Percentiles rank a stretch among this genome's conserved stretches.
These are phyloP conservation scores for Coemansia sp. DNA, from an alignment of 192 early-diverging fungal genomes.

Conservation along the genomic window DNA sequence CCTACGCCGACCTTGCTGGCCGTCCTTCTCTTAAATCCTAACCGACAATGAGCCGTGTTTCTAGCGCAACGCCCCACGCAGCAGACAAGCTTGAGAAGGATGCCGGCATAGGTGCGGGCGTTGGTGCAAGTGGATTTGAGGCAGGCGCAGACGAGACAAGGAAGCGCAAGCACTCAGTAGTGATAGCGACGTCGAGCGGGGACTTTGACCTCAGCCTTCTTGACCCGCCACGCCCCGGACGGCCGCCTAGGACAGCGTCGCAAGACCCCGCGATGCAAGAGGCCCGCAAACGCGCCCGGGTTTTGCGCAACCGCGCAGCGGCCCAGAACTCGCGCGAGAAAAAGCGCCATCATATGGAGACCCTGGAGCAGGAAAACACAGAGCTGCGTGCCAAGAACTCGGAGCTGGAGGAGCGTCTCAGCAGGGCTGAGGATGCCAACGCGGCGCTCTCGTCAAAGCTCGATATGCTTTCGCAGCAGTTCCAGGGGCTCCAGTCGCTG, in stretches of 20 bases:
- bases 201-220: slow-evolving; percentile 48
- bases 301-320: slow-evolving; percentile 90
- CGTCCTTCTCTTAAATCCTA: slow-evolving; percentile 1
- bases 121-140: slow-evolving; percentile 27
- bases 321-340: slow-evolving; percentile 86
- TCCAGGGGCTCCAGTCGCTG: slow-evolving; percentile 45
- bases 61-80: neutral
- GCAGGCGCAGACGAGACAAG: slow-evolving; percentile 12
- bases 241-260: slow-evolving; percentile 36
- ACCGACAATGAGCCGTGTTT: slow-evolving; percentile 6
- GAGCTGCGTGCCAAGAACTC: slow-evolving; percentile 56
- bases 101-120: slow-evolving; percentile 25
- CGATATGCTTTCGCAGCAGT: slow-evolving; percentile 43
- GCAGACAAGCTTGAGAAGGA: slow-evolving; percentile 18
- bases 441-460: slow-evolving; percentile 34
- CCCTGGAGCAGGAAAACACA: slow-evolving; percentile 78
- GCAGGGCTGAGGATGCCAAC: slow-evolving; percentile 41
- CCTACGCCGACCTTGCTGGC: slow-evolving; percentile 5
- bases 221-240: slow-evolving; percentile 47
- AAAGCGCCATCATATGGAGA: slow-evolving; percentile 81
- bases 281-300: slow-evolving; percentile 64
- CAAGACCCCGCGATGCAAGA: slow-evolving; percentile 56
- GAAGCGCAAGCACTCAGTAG: slow-evolving; percentile 50
- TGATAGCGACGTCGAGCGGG: slow-evolving; percentile 20
- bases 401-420: slow-evolving; percentile 47